Evolutionary conservation across 2,329 filamentous ascomycete species (phyloP).

Genomic region (Dactylellina sp.): DNA sequence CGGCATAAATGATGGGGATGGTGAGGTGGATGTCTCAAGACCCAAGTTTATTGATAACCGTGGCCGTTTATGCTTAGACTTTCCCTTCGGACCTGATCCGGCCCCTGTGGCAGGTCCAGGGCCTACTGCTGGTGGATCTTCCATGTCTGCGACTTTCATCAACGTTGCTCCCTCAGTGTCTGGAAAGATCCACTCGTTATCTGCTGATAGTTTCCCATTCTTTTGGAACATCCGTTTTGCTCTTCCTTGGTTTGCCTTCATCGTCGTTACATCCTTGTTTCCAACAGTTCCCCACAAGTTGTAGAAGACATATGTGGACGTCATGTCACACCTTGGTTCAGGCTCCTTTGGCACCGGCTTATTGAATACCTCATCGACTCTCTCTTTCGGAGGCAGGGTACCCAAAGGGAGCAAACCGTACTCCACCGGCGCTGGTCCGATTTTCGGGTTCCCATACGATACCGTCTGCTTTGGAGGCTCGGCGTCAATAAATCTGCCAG

Average conservation of each 20-base stretch:
- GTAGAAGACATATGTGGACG: slow-evolving; percentile 30
- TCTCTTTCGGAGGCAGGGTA: slow-evolving; percentile 46
- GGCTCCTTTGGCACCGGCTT: slow-evolving; percentile 48
- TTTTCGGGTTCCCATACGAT: slow-evolving; percentile 43
- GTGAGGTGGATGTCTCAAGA: slow-evolving; percentile 29
- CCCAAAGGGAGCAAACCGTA: slow-evolving; percentile 55
- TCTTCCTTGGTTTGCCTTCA: slow-evolving; percentile 44
- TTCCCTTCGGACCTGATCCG: slow-evolving; percentile 19
- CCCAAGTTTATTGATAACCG: slow-evolving; percentile 25
- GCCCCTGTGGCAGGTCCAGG: neutral
- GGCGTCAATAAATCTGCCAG: slow-evolving; percentile 39
- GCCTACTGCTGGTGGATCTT: neutral
- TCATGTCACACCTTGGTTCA: slow-evolving; percentile 42
- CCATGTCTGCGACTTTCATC: slow-evolving; percentile 12
- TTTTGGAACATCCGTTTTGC: slow-evolving; percentile 44
- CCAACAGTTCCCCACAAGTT: slow-evolving; percentile 51
- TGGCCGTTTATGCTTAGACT: slow-evolving; percentile 33
- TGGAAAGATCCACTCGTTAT: slow-evolving; percentile 44
- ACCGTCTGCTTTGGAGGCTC: slow-evolving; percentile 40
- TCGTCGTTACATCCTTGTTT: slow-evolving; percentile 47
- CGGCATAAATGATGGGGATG: slow-evolving; percentile 38
- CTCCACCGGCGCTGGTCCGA: slow-evolving; percentile 33
- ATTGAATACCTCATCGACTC: slow-evolving; percentile 53
- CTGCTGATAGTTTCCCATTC: slow-evolving; percentile 27
- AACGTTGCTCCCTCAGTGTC: slow-evolving; percentile 33